Conservation (phyloP, 176 grass and related monocot species). For the Carex kokanica region DNA sequence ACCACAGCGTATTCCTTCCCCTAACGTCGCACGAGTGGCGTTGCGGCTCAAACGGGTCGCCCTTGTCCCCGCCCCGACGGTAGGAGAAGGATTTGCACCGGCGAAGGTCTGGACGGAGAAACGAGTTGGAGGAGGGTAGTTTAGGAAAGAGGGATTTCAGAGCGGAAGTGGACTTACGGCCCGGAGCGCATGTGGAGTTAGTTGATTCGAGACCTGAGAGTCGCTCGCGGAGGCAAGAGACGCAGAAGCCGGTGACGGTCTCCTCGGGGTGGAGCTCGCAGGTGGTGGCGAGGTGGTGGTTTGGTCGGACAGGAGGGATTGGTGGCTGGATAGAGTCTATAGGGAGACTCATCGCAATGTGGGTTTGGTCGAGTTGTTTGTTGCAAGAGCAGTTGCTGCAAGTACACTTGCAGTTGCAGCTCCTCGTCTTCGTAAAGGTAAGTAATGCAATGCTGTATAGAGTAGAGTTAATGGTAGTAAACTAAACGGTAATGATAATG, state of each 20-base stretch:
- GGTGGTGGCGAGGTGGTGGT: slow-evolving; percentile 39
- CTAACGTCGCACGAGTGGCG: slow-evolving; percentile 77
- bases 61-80: slow-evolving; percentile 44
- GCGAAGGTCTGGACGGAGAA: slow-evolving; percentile 53
- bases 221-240: slow-evolving; percentile 86
- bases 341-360: slow-evolving; percentile 21
- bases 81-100: slow-evolving; percentile 84
- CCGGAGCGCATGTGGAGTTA: slow-evolving; percentile 41
- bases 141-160: slow-evolving; percentile 67
- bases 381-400: neutral
- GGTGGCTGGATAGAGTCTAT: slow-evolving; percentile 21
- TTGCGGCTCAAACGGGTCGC: slow-evolving; percentile 61
- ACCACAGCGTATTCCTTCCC: slow-evolving; percentile 83
- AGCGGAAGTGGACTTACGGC: slow-evolving; percentile 80
- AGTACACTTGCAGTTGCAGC: neutral
- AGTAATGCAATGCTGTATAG: neutral
- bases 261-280: slow-evolving; percentile 92
- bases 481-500: neutral
- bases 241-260: slow-evolving; percentile 79
- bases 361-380: neutral
- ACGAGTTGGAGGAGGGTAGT: slow-evolving; percentile 40
- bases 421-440: neutral
- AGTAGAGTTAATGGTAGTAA: neutral
- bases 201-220: slow-evolving; percentile 74
- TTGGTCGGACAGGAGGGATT: slow-evolving; percentile 49